A percentile compares a stretch with the other conserved stretches of the same genome.
Conservation (phyloP, 2,329 filamentous ascomycete species). For the Penicillium occitanis region DNA sequence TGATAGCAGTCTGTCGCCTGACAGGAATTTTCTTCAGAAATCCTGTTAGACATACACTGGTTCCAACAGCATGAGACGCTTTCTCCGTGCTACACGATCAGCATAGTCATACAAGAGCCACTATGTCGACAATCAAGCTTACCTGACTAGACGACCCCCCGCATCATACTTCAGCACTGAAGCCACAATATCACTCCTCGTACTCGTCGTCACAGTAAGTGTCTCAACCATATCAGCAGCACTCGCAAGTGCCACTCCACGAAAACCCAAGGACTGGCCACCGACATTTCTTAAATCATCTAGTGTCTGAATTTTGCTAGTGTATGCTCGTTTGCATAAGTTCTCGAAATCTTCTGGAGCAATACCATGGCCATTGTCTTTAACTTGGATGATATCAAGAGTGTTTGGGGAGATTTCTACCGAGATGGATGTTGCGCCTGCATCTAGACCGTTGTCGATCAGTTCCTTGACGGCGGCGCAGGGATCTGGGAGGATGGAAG, state of each 20-base stretch:
- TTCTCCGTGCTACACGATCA: conserved; percentile 33
- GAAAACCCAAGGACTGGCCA: conserved; percentile 60
- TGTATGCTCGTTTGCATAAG: conserved; percentile 59
- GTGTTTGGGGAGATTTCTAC: conserved; percentile 61
- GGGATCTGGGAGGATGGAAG: conserved; percentile 58
- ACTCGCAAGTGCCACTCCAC: conserved; percentile 64
- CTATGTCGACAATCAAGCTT: conserved; percentile 13
- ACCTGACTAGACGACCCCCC: conserved; percentile 52
- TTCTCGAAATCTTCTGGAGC: conserved; percentile 54
- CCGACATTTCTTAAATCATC: conserved; percentile 58
- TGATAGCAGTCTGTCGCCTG: conserved; percentile 56
- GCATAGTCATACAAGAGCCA: background rate
- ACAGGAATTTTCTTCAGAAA: conserved; percentile 62
- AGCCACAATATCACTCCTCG: conserved; percentile 58
- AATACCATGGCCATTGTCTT: conserved; percentile 65
- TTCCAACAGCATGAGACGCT: conserved; percentile 59
- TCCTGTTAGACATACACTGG: conserved; percentile 57
- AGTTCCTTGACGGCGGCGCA: conserved; percentile 63
- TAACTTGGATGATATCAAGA: conserved; percentile 62
- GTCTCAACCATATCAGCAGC: conserved; percentile 58
- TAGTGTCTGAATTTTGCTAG: conserved; percentile 62
- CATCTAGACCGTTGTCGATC: conserved; percentile 67
- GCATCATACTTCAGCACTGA: conserved; percentile 52
- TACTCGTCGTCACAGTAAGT: conserved; percentile 56
- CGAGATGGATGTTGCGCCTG: conserved; percentile 56